These are phyloP conservation scores for Uncinocarpus reesii DNA, from an alignment of 2,329 filamentous ascomycete species.

Conservation along the genomic window DNA sequence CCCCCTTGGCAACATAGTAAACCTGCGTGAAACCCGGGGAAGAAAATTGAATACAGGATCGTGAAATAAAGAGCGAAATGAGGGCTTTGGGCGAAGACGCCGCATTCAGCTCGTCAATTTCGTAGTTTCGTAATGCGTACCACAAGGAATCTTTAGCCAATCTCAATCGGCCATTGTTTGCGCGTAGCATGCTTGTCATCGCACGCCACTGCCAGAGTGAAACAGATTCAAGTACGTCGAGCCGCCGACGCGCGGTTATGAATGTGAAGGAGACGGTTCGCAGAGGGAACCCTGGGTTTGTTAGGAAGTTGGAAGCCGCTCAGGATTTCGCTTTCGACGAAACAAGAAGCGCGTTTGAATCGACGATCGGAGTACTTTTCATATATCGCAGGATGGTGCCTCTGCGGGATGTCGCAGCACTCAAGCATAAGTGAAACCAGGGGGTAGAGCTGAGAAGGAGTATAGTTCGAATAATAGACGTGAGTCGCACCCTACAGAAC, in stretches of 20 bases:
- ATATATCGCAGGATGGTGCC: constrained; percentile 77
- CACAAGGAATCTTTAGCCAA: no score
- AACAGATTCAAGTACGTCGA: not conserved
- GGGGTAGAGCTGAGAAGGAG: constrained; percentile 68
- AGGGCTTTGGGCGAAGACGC: not conserved
- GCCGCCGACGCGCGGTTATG: not conserved
- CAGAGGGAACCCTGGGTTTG: constrained; percentile 16
- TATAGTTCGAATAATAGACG: constrained; percentile 89
- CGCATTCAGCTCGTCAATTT: constrained; percentile 2
- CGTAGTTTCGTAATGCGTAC: not conserved
- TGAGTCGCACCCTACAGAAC: constrained; percentile 60
- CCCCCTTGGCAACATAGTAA: not conserved
- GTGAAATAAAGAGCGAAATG: not conserved
- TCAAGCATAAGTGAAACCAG: constrained; percentile 71
- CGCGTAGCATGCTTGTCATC: no score
- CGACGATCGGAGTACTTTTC: constrained; percentile 85
- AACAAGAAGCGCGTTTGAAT: constrained; percentile 73
- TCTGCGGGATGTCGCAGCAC: constrained; percentile 69
- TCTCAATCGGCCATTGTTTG: no score
- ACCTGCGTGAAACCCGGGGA: not conserved
- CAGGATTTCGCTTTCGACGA: constrained; percentile 64
- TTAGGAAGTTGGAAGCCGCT: constrained; percentile 48
- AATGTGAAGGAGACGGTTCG: constrained; percentile 1
- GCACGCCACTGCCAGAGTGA: no score
- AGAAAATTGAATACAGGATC: not conserved